These are phyloP conservation scores for Rauvolfia tetraphylla DNA, from an alignment of 257 asterid genomes.

Conservation along the genomic window DNA sequence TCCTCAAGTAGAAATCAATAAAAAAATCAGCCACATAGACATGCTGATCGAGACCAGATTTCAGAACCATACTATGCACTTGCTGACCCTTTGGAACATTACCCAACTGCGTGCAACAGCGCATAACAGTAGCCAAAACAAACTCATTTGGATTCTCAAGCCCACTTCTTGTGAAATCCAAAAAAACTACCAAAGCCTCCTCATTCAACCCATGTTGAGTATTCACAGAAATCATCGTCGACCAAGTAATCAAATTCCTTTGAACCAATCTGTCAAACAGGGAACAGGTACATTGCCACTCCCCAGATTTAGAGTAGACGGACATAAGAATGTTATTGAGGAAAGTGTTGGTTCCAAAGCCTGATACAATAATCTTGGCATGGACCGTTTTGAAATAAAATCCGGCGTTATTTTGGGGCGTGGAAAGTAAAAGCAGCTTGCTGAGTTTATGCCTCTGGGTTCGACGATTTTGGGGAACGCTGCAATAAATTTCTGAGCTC, in stretches of 20 bases:
- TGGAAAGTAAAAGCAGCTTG: slow-evolving; percentile 33
- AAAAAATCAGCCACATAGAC: slow-evolving; percentile 41
- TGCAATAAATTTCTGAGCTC: not conserved
- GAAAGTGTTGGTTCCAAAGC: slow-evolving; percentile 33
- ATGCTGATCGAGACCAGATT: slow-evolving; percentile 30
- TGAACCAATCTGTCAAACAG: slow-evolving; percentile 45
- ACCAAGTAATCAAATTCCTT: slow-evolving; percentile 45
- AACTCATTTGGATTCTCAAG: slow-evolving; percentile 35
- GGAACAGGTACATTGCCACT: slow-evolving; percentile 16
- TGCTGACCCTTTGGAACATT: slow-evolving; percentile 26
- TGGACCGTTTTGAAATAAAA: slow-evolving; percentile 29
- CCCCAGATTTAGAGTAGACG: slow-evolving; percentile 21
- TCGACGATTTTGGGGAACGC: slow-evolving; percentile 20
- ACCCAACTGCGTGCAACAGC: slow-evolving; percentile 31
- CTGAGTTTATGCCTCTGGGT: slow-evolving; percentile 40
- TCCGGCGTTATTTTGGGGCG: slow-evolving; percentile 10
- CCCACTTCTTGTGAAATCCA: slow-evolving; percentile 26
- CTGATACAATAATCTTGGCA: slow-evolving; percentile 32
- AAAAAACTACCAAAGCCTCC: slow-evolving; percentile 33
- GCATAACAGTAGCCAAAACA: slow-evolving; percentile 44
- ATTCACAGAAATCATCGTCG: slow-evolving; percentile 40
- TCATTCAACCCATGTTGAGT: slow-evolving; percentile 24
- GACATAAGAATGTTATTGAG: slow-evolving; percentile 37
- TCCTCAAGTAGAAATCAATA: slow-evolving; percentile 41
- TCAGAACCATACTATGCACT: slow-evolving; percentile 37